Base-by-base conservation (phyloP, 2,329 filamentous ascomycete genomes). In the Fusarium sp. region DNA sequence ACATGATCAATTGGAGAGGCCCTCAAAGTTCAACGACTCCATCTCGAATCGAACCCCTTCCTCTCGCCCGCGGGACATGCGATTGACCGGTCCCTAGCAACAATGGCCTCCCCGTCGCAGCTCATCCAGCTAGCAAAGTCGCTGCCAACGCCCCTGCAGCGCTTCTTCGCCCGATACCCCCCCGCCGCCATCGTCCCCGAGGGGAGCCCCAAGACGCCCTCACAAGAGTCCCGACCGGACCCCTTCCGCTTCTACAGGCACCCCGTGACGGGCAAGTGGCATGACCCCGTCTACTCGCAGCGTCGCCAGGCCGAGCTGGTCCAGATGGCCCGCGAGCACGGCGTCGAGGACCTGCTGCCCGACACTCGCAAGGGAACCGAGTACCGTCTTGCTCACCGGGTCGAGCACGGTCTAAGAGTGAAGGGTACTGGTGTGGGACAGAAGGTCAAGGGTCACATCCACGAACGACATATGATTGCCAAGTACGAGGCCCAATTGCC, bases 391-490 rank as follows among this genome's bases (percentile, higher is more conserved):
- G 88, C 90, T 79, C 89, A 91, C 82, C 87, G 94, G 67, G 90
- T 94, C 67, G 93, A 97, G 86, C 89, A 92, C 74, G 96, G 95
- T 59, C 82, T 98, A 82, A 89, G 92, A 72, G 93, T 98, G 67
- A 96, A 95, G 89, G 96, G 96, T 78, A 98, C 96, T 2, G 96
- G 96, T 87, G 91, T 94, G 76, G 96, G 95, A 67, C 92, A 98
- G 85, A 92, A 89, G 84, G 96, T 98, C 82, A 99, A 98, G 92
- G 96, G 96, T 83, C 96, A 98, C 84, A 89, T 91, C 78, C 94
- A 95, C 91, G 96, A 99, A 88, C 91, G 96, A 81, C 93, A 93
- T 79, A 87, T 98, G 86, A 92, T 93, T 85, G 87, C 89, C 71
- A 91, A 92, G 87, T 91, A 90, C 73, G 90, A 87, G 16, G 64